These are phyloP conservation scores for Xerophyta viscosa DNA, from an alignment of 106 monocot species.

Conservation along the genomic window DNA sequence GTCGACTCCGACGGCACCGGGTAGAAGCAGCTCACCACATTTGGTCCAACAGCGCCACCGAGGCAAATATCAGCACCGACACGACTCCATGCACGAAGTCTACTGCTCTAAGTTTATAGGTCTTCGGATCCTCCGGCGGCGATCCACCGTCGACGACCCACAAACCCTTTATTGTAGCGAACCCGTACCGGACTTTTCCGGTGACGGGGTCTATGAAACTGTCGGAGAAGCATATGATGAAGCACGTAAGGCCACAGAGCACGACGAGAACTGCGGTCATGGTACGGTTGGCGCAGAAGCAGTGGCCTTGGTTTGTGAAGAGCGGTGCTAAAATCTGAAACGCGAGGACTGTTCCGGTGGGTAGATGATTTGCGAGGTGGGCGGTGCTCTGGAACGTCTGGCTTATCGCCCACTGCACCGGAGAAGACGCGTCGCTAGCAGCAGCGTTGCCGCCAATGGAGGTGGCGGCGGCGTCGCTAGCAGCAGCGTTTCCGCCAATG, in stretches of 20 bases:
- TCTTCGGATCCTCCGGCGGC: not conserved
- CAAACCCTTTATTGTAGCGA: slow-evolving; percentile 6
- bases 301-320: slow-evolving; percentile 6
- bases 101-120: slow-evolving; percentile 3
- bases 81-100: slow-evolving; percentile 6
- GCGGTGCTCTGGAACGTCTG: slow-evolving; percentile 8
- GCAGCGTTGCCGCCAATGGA: not conserved
- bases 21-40: slow-evolving; percentile 7
- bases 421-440: not conserved
- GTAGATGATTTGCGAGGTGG: not conserved
- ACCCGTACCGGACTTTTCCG: slow-evolving; percentile 3
- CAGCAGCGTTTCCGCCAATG: too few species aligned
- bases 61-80: slow-evolving; percentile 5
- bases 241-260: slow-evolving; percentile 1
- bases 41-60: slow-evolving; percentile 10
- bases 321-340: slow-evolving; percentile 2
- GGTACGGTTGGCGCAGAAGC: not conserved
- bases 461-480: too few species aligned
- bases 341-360: slow-evolving; percentile 3
- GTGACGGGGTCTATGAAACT: not conserved
- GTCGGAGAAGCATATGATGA: slow-evolving; percentile 7
- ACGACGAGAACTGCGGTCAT: slow-evolving; percentile 1
- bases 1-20: slow-evolving; percentile 6
- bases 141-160: slow-evolving; percentile 3
- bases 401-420: slow-evolving; percentile 1